phyloP scores from a whole-genome alignment of 1,139 yeast genomes.

The Diutina ranongensis region DNA sequence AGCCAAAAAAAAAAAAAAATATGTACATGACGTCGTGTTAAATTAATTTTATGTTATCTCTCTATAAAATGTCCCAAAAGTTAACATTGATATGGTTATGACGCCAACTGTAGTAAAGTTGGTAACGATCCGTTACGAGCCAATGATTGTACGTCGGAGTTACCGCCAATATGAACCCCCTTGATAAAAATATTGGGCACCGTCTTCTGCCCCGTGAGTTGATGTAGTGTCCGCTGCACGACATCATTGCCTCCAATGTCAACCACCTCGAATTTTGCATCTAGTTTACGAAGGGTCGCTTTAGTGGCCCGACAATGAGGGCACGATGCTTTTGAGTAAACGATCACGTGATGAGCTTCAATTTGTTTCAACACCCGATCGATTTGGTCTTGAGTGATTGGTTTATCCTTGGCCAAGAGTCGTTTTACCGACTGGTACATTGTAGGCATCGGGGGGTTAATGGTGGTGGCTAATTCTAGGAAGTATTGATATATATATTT shows the following conservation, averaged over 20 bases:
- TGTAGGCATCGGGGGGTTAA: neutral
- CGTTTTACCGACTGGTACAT: neutral
- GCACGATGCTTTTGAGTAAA: slow-evolving; percentile 19
- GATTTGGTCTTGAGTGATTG: slow-evolving; percentile 13
- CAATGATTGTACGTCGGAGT: slow-evolving; percentile 12
- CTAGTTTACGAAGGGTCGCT: slow-evolving; percentile 10
- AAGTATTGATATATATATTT: too few relatives aligned
- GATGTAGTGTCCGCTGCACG: slow-evolving; percentile 11
- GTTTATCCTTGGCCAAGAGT: neutral
- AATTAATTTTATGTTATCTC: too few relatives aligned
- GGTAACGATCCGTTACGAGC: neutral
- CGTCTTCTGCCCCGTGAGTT: slow-evolving; percentile 13
- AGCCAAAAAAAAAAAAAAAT: too few relatives aligned
- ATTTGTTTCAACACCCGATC: slow-evolving; percentile 14
- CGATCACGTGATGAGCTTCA: slow-evolving; percentile 14
- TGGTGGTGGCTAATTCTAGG: neutral
- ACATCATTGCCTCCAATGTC: slow-evolving; percentile 17
- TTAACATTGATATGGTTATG: neutral
- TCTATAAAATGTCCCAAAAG: too few relatives aligned
- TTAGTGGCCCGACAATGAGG: slow-evolving; percentile 20
- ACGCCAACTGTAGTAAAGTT: neutral
- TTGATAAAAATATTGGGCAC: slow-evolving; percentile 14
- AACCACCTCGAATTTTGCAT: slow-evolving; percentile 13
- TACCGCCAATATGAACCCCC: slow-evolving; percentile 15
- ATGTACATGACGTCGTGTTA: too few relatives aligned